These are phyloP conservation scores for Bjerkandera adusta DNA, from an alignment of 1,284 basidiomycete genomes.

Conservation along the genomic window DNA sequence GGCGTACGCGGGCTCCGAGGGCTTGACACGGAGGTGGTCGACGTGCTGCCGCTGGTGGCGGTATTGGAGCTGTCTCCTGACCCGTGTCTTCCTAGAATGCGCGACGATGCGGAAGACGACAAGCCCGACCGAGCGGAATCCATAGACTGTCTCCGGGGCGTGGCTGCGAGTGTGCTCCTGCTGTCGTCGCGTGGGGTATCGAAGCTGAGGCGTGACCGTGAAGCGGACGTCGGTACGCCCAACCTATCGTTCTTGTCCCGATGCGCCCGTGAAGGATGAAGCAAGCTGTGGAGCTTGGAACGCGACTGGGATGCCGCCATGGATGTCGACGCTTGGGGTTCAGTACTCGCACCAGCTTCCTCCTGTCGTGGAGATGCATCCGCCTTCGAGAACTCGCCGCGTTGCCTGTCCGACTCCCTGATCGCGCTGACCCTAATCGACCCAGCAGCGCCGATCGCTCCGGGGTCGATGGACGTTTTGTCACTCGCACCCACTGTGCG, in stretches of 20 bases:
- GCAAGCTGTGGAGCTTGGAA: constrained; percentile 24
- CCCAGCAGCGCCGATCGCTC: constrained; percentile 19
- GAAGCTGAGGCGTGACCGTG: constrained; percentile 24
- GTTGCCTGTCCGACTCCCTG: constrained; percentile 14
- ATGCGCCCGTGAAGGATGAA: constrained; percentile 24
- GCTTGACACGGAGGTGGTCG: constrained; percentile 10
- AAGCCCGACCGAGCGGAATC: constrained; percentile 17
- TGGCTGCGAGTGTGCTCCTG: constrained; percentile 18
- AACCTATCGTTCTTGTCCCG: constrained; percentile 10
- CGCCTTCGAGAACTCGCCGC: neutral
- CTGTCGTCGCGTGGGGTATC: constrained; percentile 18
- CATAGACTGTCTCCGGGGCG: constrained; percentile 21
- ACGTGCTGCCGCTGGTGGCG: no score
- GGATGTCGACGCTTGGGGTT: constrained; percentile 5
- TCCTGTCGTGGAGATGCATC: neutral
- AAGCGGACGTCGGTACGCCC: constrained; percentile 8
- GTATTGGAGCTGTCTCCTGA: constrained; percentile 18
- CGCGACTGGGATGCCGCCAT: constrained; percentile 14
- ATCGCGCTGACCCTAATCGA: constrained; percentile 23
- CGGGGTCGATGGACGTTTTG: constrained; percentile 29
- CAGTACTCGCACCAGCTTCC: neutral
- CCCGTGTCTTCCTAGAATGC: constrained; percentile 2
- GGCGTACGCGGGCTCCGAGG: constrained; percentile 7
- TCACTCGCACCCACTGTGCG: constrained; percentile 68
- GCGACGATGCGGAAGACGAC: constrained; percentile 16